Base-by-base conservation (phyloP, 2,329 filamentous ascomycete genomes). In the Arthrobotrys megalospora region DNA sequence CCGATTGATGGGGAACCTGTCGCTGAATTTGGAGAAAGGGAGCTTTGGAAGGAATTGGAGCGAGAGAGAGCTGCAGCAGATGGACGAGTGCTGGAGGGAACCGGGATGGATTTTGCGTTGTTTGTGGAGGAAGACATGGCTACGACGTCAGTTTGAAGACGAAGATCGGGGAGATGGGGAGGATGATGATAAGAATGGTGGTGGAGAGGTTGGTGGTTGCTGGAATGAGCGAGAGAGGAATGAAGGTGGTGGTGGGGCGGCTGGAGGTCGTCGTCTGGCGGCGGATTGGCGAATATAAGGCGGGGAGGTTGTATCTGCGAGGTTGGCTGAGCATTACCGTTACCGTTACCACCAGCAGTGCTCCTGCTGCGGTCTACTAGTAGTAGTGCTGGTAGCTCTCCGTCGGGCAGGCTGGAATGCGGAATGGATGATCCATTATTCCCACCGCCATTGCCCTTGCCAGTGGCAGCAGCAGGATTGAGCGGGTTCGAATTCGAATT, bases 11-110 rank as follows among this genome's bases (percentile, higher is more conserved):
- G 81, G 36, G 81, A 82, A 58, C 77, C 67, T 24, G 67, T 41
- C 21, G 80, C 76, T 14, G 80, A 81, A 45, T 77, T 78, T 47
- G 80, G 80, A 55, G 80, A 81, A 50, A 81, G 66, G 21, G 76
- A 79, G 78, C 81, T 80, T 55, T 80, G 79, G 55, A 79, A 81
- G 60, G 80, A 81, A 48, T 80, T 80, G 66, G 80, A 81, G 53
- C 80, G 79, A 50, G 80, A 80, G 72, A 77, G 79, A 64, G 80
- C 80, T 43, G 80, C 80, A 24, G 67, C 72, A 24, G 78, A 78
- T 5, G 75, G 47, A 45, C 72, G 75, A 32, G 73, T 72, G 58
- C 76, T 77, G 52, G 68, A 76, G 41, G 63, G 64, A 36, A 66
- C 70, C 50, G 63, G 75, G 45, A 76, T 76, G 34, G 70, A 73